Conservation (phyloP, 1,284 basidiomycete genomes). For the Farysia itapuensis region DNA sequence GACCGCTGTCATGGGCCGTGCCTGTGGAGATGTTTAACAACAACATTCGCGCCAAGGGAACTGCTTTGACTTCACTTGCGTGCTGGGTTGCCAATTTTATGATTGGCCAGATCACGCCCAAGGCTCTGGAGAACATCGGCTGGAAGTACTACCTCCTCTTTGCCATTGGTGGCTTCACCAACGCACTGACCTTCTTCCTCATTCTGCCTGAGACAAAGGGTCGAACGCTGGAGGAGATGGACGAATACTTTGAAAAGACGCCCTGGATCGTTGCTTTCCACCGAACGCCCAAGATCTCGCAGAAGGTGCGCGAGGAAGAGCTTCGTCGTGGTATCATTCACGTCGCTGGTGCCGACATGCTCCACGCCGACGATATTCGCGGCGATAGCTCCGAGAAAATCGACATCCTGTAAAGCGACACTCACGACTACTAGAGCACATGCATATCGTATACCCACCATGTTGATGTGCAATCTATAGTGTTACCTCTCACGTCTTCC, state of each 20-base stretch:
- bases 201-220: slow-evolving; percentile 61
- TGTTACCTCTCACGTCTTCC: no score
- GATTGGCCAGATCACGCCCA: slow-evolving; percentile 62
- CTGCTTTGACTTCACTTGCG: slow-evolving; percentile 66
- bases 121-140: slow-evolving; percentile 58
- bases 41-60: slow-evolving; percentile 68
- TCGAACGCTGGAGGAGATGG: slow-evolving; percentile 65
- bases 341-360: slow-evolving; percentile 1
- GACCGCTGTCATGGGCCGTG: slow-evolving; percentile 60
- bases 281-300: slow-evolving; percentile 45
- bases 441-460: no score
- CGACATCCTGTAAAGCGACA: slow-evolving; percentile 17
- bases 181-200: slow-evolving; percentile 67
- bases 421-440: no score
- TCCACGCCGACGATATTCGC: no score
- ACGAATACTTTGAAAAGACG: slow-evolving; percentile 65
- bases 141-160: slow-evolving; percentile 67
- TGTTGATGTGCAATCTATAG: no score
- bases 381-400: slow-evolving; percentile 6
- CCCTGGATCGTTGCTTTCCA: slow-evolving; percentile 63
- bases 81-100: slow-evolving; percentile 64
- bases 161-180: slow-evolving; percentile 68
- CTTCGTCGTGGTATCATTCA: slow-evolving; percentile 51
- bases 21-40: slow-evolving; percentile 66
- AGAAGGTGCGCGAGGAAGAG: slow-evolving; percentile 64